Evolutionary conservation across 2,329 filamentous ascomycete species (phyloP).

Genomic region (Teratosphaeria nubilosa): DNA sequence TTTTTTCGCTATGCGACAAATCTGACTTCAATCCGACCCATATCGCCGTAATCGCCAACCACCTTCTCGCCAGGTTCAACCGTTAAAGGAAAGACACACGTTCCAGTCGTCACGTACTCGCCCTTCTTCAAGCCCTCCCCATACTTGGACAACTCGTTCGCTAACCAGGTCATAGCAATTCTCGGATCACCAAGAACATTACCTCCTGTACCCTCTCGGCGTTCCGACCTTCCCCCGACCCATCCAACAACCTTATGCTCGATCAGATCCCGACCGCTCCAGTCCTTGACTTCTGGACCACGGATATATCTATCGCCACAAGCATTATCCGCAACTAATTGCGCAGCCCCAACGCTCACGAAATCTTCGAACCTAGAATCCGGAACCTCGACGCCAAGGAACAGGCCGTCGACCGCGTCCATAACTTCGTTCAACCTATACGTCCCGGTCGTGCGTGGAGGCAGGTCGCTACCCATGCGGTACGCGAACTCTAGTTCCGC

Average conservation of each 20-base stretch:
- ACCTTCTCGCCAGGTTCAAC: neutral
- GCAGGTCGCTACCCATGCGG: neutral
- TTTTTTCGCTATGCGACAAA: neutral
- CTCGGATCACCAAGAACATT: conserved; percentile 1
- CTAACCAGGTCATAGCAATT: conserved; percentile 1
- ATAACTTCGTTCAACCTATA: neutral
- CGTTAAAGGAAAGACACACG: neutral
- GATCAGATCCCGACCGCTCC: neutral
- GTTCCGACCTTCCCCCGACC: neutral
- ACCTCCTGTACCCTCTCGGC: neutral
- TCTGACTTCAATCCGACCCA: neutral
- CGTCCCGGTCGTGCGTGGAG: neutral
- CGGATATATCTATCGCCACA: conserved; percentile 1
- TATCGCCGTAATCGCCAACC: conserved; percentile 2
- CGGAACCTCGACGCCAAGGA: conserved; percentile 1
- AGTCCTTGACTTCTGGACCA: conserved; percentile 1
- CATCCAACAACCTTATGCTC: neutral
- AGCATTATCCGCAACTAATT: conserved; percentile 1
- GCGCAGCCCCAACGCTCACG: neutral
- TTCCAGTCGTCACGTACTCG: conserved; percentile 1
- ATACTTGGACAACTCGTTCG: neutral
- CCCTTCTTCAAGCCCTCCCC: neutral
- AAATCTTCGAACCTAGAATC: conserved; percentile 1
- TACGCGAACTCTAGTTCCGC: conserved; percentile 1
- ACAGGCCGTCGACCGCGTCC: neutral